phyloP scores from a whole-genome alignment of 192 early-diverging fungal species.

The Coemansia sp. region DNA sequence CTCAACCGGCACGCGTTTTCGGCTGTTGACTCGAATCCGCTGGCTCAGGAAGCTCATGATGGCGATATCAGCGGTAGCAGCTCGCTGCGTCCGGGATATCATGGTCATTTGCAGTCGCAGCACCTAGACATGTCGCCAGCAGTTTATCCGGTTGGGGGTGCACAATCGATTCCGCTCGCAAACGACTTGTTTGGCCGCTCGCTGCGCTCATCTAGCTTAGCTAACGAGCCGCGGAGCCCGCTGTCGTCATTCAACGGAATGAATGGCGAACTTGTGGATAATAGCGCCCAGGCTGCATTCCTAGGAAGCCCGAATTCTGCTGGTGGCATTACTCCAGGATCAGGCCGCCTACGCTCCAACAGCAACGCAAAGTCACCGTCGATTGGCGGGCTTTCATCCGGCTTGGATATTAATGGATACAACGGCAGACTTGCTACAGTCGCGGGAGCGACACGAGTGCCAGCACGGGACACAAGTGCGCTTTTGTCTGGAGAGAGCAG shows the following conservation, averaged over 20 bases:
- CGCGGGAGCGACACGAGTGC: constrained; percentile 3
- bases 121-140: constrained; percentile 35
- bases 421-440: constrained; percentile 2
- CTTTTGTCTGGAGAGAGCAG: constrained; percentile 25
- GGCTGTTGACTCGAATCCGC: constrained; percentile 19
- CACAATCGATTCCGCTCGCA: constrained; percentile 30
- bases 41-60: constrained; percentile 9
- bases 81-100: constrained; percentile 14
- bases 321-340: neutral
- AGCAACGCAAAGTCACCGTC: constrained; percentile 37
- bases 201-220: constrained; percentile 34
- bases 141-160: constrained; percentile 27
- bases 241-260: constrained; percentile 15
- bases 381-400: constrained; percentile 21
- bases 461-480: constrained; percentile 13
- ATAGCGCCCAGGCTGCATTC: neutral
- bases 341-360: constrained; percentile 35
- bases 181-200: constrained; percentile 42
- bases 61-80: constrained; percentile 8
- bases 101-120: constrained; percentile 23
- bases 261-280: constrained; percentile 9
- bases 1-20: constrained; percentile 49
- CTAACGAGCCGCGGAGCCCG: constrained; percentile 40
- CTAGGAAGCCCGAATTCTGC: constrained; percentile 29
- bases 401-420: constrained; percentile 15